phyloP scores from a whole-genome alignment of 495 filamentous ascomycete species.

The Lindgomyces ingoldianus region DNA sequence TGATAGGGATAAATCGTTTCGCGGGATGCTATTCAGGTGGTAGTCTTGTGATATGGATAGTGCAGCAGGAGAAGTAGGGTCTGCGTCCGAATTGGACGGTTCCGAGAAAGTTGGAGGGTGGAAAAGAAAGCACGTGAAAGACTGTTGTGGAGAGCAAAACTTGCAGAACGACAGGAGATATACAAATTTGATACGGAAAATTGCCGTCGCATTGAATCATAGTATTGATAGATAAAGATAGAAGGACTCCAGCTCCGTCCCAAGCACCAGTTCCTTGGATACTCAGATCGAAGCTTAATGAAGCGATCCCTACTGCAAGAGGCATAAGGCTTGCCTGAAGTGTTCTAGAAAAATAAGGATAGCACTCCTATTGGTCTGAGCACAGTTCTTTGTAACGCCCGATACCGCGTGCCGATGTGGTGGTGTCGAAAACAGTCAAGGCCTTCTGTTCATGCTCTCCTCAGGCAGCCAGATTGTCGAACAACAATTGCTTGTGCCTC shows the following conservation, averaged over 20 bases:
- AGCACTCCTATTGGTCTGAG: constrained; percentile 1
- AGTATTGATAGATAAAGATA: constrained; percentile 28
- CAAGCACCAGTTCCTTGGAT: neutral
- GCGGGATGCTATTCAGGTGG: no score
- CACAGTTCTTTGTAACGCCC: neutral
- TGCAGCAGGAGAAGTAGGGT: no score
- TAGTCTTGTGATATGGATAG: no score
- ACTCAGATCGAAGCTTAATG: constrained; percentile 9
- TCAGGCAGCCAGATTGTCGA: neutral
- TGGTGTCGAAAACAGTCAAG: neutral
- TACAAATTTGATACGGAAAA: no score
- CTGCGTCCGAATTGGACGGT: no score
- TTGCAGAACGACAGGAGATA: neutral
- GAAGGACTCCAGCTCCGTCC: constrained; percentile 5
- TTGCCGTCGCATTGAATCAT: no score
- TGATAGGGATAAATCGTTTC: no score
- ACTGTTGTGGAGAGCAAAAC: no score
- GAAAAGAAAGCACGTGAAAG: neutral
- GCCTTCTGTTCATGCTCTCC: neutral
- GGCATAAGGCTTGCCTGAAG: constrained; percentile 15
- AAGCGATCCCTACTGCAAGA: neutral
- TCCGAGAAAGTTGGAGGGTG: neutral
- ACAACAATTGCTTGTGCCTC: neutral
- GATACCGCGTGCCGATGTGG: neutral
- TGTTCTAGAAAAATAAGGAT: constrained; percentile 2